Base-by-base conservation (phyloP, 1,284 basidiomycete species). In the Chalciporus sp. region DNA sequence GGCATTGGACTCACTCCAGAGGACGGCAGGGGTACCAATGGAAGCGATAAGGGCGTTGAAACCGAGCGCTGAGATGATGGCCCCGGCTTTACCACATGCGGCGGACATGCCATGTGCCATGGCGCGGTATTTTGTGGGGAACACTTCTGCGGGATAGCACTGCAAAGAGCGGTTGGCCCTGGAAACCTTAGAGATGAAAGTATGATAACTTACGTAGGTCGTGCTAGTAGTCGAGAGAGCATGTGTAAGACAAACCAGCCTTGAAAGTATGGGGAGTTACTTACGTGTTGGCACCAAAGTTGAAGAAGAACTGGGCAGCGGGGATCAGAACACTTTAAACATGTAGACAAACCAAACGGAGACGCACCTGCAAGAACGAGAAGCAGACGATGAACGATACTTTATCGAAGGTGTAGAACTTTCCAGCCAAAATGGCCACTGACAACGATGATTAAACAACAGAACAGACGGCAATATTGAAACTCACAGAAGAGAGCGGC, bases 91-190 rank as follows among this genome's bases (percentile, higher is more conserved):
- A 39, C 90, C 90, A 11, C 77, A 78, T 0, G 90, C 91, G 20
- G 92, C 92, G 2, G 85, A 88, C 53, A 92, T 80, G 54, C 92
- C 92, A 71, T 94, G 92, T 7, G 88, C 90, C 51, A 85, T 86
- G 7, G 87, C 88, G 50, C 86, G 79, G 75, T 87, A 92, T 33
- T 88, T 80, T 1, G 93, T 94, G 1, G 93, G 92, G 83, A 94
- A 95, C 16, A 88, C 83, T 74, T 93, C 90, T 7, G 86, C 88
- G 16, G 91, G 90, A 66, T 85, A 86, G 63, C 80, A 81, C 79
- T 82, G 54, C n/a, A 7, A 28, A n/a, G 31, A 33, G 31, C 14
- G 12, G 12, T 14, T 33, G 11, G 4, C 12, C 14, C 31, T 6
- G 31, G 12, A 14, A 6, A 14, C 1, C 6, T 33, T 33, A 12